Evolutionary conservation across 2,329 filamentous ascomycete genomes (phyloP).

Genomic region (Parastagonospora nodorum): DNA sequence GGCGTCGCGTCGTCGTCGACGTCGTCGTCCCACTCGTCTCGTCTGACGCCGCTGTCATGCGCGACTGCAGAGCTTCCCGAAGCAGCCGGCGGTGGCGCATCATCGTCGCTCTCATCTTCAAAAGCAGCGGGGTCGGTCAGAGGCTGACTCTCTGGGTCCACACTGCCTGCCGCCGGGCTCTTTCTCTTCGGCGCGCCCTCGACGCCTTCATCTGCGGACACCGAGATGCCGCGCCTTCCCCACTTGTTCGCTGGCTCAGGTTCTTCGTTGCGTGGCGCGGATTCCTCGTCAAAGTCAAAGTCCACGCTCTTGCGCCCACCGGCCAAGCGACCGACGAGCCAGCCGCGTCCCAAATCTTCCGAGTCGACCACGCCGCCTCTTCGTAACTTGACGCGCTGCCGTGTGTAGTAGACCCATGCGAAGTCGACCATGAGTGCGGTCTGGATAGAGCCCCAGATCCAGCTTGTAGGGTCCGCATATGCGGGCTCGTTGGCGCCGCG

Average conservation of each 20-base stretch:
- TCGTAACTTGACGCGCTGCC: constrained; percentile 91
- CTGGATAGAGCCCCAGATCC: constrained; percentile 87
- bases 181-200: constrained; percentile 38
- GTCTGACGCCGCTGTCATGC: constrained; percentile 39
- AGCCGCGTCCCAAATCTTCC: constrained; percentile 84
- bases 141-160: constrained; percentile 42
- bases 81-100: constrained; percentile 34
- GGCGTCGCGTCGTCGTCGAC: constrained; percentile 41
- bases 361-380: constrained; percentile 86
- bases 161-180: constrained; percentile 14
- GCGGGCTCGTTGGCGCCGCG: constrained; percentile 63
- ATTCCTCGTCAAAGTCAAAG: constrained; percentile 62
- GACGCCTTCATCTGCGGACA: constrained; percentile 62
- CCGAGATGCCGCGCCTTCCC: constrained; percentile 63
- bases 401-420: constrained; percentile 93
- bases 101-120: constrained; percentile 52
- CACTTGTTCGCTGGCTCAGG: constrained; percentile 52
- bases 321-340: constrained; percentile 79
- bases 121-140: constrained; percentile 55
- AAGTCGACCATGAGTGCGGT: constrained; percentile 92
- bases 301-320: constrained; percentile 58
- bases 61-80: constrained; percentile 11
- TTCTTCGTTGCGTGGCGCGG: constrained; percentile 47
- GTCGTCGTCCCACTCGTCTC: constrained; percentile 49
- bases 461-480: constrained; percentile 71